Evolutionary conservation across 805 yeast genomes (phyloP).

Genomic region (Middelhovenomyces tepae): DNA sequence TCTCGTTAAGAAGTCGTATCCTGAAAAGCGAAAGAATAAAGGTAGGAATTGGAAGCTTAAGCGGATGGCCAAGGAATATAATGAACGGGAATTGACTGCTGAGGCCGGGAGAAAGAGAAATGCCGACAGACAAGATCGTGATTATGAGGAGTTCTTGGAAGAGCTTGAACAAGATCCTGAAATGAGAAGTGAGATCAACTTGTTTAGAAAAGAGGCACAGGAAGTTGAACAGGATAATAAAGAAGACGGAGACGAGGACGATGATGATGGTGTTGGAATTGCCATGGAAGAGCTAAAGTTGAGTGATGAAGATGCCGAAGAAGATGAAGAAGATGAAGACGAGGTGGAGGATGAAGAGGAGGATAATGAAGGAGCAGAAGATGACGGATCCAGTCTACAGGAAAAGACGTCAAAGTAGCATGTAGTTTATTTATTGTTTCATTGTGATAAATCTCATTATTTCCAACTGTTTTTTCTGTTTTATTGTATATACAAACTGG

Average conservation of each 20-base stretch:
- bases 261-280: conserved; percentile 1
- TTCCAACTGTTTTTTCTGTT: no score
- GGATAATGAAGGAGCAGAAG: no score
- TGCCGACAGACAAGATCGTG: conserved; percentile 37
- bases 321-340: conserved; percentile 35
- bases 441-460: no score
- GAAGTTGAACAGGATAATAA: neutral
- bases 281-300: neutral
- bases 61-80: conserved; percentile 96
- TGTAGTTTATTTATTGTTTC: no score
- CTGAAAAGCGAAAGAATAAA: conserved; percentile 65
- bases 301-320: conserved; percentile 2
- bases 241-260: neutral
- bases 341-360: conserved; percentile 59
- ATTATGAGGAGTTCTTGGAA: conserved; percentile 18
- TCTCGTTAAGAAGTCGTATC: conserved; percentile 79
- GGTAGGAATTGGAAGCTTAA: conserved; percentile 87
- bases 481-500: no score
- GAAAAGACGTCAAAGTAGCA: no score
- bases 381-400: no score
- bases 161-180: conserved; percentile 21
- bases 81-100: no score
- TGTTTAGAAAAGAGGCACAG: neutral
- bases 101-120: no score
- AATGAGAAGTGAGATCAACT: conserved; percentile 4